phyloP scores from a whole-genome alignment of 2,329 filamentous ascomycete genomes.

The Raffaelea ambrosiae region DNA sequence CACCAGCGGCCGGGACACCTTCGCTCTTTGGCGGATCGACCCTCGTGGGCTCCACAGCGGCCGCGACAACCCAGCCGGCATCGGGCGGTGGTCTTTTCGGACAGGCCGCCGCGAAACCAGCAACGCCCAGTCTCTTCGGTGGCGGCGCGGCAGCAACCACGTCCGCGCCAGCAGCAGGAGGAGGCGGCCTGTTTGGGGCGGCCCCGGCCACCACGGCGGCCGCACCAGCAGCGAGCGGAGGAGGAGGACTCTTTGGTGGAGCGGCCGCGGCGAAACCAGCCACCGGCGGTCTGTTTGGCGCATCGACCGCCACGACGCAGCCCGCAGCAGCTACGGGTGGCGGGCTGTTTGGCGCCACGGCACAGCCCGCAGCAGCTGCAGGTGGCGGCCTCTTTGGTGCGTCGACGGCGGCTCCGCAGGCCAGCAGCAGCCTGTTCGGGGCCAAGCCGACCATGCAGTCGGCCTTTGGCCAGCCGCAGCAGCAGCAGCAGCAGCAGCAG shows the following conservation, averaged over 20 bases:
- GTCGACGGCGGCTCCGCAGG: not conserved
- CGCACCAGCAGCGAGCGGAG: not conserved
- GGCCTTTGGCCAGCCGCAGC: not conserved
- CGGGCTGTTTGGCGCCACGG: constrained; percentile 11
- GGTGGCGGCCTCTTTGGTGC: not conserved
- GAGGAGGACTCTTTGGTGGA: not conserved
- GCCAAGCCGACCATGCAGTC: not conserved
- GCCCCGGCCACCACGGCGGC: not conserved
- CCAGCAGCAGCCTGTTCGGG: too few species aligned
- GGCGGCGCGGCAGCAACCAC: constrained; percentile 18
- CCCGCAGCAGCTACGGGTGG: constrained; percentile 12
- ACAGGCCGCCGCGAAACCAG: not conserved
- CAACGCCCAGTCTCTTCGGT: constrained; percentile 5
- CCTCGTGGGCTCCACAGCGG: too few species aligned
- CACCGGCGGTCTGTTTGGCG: constrained; percentile 23
- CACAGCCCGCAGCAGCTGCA: not conserved
- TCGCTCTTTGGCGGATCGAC: not conserved
- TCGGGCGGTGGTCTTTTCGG: constrained; percentile 1
- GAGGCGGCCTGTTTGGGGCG: constrained; percentile 6
- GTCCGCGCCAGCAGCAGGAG: constrained; percentile 16
- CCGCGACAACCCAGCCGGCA: constrained; percentile 6
- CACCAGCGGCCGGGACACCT: not conserved
- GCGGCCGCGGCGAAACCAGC: not conserved
- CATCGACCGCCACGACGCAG: constrained; percentile 12
- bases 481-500: constrained; percentile 9